A percentile compares a stretch with the other conserved stretches of the same genome.
phyloP scores from a whole-genome alignment of 1,139 yeast species.

The Meyerozyma guilliermondii region DNA sequence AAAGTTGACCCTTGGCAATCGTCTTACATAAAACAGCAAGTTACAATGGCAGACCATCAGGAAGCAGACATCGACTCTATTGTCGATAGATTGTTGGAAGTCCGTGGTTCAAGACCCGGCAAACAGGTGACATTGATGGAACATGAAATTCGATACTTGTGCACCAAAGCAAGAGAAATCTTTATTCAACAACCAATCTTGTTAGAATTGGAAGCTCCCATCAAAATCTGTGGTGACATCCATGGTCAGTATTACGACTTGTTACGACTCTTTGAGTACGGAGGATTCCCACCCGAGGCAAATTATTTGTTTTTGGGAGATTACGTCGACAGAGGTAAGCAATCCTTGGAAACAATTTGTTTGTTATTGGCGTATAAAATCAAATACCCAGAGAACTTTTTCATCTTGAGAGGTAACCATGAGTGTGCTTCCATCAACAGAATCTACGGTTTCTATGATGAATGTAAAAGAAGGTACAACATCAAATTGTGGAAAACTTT shows the following conservation, averaged over 20 bases:
- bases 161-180: conserved; percentile 97
- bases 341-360: conserved; percentile 91
- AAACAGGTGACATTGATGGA: conserved; percentile 92
- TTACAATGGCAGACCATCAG: conserved; percentile 50
- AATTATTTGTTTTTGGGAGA: conserved; percentile 93
- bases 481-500: conserved; percentile 97
- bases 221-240: conserved; percentile 90
- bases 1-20: not conserved
- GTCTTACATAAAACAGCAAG: not conserved
- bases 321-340: conserved; percentile 97
- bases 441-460: conserved; percentile 96
- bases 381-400: conserved; percentile 95
- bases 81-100: conserved; percentile 94
- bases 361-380: conserved; percentile 89
- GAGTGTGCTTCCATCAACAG: conserved; percentile 97
- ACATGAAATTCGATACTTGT: conserved; percentile 88
- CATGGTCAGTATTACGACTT: conserved; percentile 97
- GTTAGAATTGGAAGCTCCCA: conserved; percentile 94
- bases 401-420: conserved; percentile 92
- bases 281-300: conserved; percentile 99
- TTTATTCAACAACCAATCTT: conserved; percentile 96
- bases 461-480: conserved; percentile 94
- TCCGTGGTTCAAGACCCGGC: conserved; percentile 97
- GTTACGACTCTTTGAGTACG: conserved; percentile 91
- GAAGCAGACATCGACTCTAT: conserved; percentile 97